These are phyloP conservation scores for Suillus americanus DNA, from an alignment of 768 basidiomycete species.

Conservation along the genomic window DNA sequence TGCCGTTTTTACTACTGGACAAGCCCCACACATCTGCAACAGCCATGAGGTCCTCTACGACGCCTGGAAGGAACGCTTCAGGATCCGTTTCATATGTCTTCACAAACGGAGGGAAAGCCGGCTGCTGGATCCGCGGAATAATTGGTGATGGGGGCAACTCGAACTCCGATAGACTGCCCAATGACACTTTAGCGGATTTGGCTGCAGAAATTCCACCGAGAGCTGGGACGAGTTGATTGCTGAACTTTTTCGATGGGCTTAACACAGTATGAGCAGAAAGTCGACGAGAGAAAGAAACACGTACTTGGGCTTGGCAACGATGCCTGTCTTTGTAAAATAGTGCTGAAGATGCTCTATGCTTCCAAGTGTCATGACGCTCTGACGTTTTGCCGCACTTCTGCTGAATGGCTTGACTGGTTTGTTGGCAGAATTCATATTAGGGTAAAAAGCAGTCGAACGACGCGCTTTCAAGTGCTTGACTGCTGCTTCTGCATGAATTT, in stretches of 20 bases:
- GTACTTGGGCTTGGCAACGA: conserved; percentile 71
- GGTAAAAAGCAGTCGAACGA: conserved; percentile 77
- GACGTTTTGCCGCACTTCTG: conserved; percentile 87
- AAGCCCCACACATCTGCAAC: conserved; percentile 68
- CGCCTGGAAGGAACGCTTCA: conserved; percentile 72
- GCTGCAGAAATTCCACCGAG: conserved; percentile 60
- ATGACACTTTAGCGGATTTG: conserved; percentile 37
- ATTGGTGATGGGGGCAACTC: conserved; percentile 71
- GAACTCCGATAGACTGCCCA: conserved; percentile 47
- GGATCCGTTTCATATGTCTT: conserved; percentile 75
- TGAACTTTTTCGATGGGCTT: conserved; percentile 48
- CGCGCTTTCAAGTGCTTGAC: conserved; percentile 45
- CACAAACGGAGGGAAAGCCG: conserved; percentile 51
- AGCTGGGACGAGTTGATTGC: conserved; percentile 71
- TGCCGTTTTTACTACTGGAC: conserved; percentile 6
- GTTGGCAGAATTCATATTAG: conserved; percentile 65
- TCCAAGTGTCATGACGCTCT: conserved; percentile 92
- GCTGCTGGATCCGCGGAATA: conserved; percentile 45
- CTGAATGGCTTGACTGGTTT: conserved; percentile 86
- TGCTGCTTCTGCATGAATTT: conserved; percentile 28
- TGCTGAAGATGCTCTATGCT: conserved; percentile 96
- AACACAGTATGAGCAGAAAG: conserved; percentile 13
- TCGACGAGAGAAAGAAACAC: conserved; percentile 23
- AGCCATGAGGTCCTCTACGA: conserved; percentile 69
- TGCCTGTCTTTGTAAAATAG: conserved; percentile 89